Evolutionary conservation across 176 grass and related monocot genomes (phyloP), one percentile per base, ranked within the genome.

Genomic region (Musa troglodytarum): DNA sequence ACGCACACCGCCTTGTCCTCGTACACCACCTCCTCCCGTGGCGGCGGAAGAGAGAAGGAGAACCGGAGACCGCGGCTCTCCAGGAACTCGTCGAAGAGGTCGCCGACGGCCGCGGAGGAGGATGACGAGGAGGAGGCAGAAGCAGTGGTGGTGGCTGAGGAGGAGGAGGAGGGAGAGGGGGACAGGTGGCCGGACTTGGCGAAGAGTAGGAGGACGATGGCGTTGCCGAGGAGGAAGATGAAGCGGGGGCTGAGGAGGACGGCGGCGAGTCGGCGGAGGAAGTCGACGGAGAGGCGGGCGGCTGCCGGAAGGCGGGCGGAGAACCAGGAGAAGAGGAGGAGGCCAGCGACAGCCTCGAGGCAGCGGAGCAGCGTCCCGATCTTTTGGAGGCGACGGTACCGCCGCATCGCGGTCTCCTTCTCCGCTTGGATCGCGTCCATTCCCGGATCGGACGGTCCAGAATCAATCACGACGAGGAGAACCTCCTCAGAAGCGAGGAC

Each of bases 161-260:
- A 15, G 81, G 68, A 66, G 2, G 24, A 4, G 6, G 53, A 50
- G 6, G 71, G 71, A 11, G 52, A 62, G 74, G 49, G 25, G 49
- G 49, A 16, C 9, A 10, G 61, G 12, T 23, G 87, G 70, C 85
- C 80, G 52, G 86, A 99, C 11, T 89, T 86, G 28, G 83, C 88
- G 17, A 99, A 57, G 49, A 99, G 84, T 58, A 99, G 87, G 9
- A 99, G 80, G 81, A 99, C 87, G 86, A 91, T 90, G 81, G 91
- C 83, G 83, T 99, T 92, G 14, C 91, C 85, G 56, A 99, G 88
- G 50, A 88, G 29, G 72, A 86, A 89, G 52, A 93, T 91, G 73
- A 92, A 89, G 9, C 88, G 86, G 10, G 86, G 86, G 55, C 86
- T 85, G 76, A 91, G 83, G 54, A 91, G 81, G 26, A 95, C 75